These are phyloP conservation scores for Monosporascus sp. DNA, from an alignment of 2,329 filamentous ascomycete genomes.

Conservation along the genomic window DNA sequence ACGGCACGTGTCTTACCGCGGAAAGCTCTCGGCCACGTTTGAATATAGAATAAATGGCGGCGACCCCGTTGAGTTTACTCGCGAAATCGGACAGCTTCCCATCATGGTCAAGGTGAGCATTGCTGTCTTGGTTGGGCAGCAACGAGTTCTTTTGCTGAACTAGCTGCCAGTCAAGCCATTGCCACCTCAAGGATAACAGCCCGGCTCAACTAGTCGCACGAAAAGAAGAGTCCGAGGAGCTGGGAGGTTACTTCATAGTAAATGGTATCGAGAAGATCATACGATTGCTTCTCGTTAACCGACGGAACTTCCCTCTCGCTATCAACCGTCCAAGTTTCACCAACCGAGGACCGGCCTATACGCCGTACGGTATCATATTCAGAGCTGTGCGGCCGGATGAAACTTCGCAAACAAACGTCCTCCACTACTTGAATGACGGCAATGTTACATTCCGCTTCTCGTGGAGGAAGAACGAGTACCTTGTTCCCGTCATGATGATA, in stretches of 20 bases:
- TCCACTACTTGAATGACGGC: conserved; percentile 93
- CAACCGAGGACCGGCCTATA: conserved; percentile 82
- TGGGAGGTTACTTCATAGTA: conserved; percentile 95
- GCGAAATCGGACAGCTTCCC: conserved; percentile 83
- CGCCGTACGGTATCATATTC: conserved; percentile 83
- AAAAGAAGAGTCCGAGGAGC: conserved; percentile 93
- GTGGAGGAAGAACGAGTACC: conserved; percentile 94
- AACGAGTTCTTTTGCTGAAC: conserved; percentile 7
- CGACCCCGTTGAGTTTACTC: conserved; percentile 73
- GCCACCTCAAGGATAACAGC: conserved; percentile 81
- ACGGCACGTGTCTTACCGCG: conserved; percentile 85
- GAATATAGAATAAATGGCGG: conserved; percentile 85
- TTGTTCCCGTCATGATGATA: conserved; percentile 96
- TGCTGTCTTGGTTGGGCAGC: background rate
- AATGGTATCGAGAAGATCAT: conserved; percentile 98
- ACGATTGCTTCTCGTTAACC: conserved; percentile 82
- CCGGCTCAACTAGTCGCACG: conserved; percentile 76
- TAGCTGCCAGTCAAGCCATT: conserved; percentile 67
- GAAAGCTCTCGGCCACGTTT: conserved; percentile 75
- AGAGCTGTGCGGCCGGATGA: conserved; percentile 94
- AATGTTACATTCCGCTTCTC: conserved; percentile 97
- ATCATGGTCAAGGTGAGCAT: conserved; percentile 80
- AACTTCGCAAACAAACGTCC: conserved; percentile 93
- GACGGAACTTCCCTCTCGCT: conserved; percentile 91
- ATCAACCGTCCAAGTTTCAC: conserved; percentile 87